Evolutionary conservation across 768 basidiomycete genomes (phyloP), one percentile per base, ranked within the genome.

Genomic region (Mycena rosella): DNA sequence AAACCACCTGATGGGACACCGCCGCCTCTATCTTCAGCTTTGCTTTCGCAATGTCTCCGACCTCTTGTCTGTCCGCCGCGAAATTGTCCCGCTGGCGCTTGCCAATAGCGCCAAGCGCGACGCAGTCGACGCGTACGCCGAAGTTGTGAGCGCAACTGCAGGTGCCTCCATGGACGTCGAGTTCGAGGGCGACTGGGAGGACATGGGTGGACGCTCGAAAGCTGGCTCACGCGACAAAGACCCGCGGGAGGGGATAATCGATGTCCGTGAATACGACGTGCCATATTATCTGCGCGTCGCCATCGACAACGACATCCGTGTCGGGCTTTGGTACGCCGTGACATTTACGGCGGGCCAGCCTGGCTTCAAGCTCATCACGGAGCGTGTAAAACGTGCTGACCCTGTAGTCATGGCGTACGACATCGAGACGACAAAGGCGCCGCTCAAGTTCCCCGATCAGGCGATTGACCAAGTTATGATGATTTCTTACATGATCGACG

Each of bases 401-500:
- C 98, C 98, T 0, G 96, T 99, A 47, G 96, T 99, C 58, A 93
- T 99, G 95, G 98, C 98, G 0, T 99, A 86, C 78, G 98, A 99
- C 89, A 99, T 99, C 76, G 98, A 99, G 79, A 96, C 95, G 20
- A 97, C 96, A 2, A 99, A 99, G 81, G 93, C 95, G n/a, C 97
- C 98, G n/a, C 89, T 99, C 74, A 99, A 99, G 79, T 99, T 99
- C 76, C 97, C 98, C 1, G 98, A 99, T 81, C 92, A 96, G 72
- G 88, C 89, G 9, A 91, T 95, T 27, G 98, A 99, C 82, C 96
- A 98, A 77, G 96, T 99, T 74, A 99, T 99, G 97, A 99, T 99
- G 98, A 99, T 99, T 70, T 99, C 98, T 48, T 99, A 99, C 80
- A 99, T 99, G 96, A 84, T 99, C 20, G 98, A 99, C 76, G 97